Conservation (phyloP, 768 basidiomycete genomes). For the Tephrocybe sp. region DNA sequence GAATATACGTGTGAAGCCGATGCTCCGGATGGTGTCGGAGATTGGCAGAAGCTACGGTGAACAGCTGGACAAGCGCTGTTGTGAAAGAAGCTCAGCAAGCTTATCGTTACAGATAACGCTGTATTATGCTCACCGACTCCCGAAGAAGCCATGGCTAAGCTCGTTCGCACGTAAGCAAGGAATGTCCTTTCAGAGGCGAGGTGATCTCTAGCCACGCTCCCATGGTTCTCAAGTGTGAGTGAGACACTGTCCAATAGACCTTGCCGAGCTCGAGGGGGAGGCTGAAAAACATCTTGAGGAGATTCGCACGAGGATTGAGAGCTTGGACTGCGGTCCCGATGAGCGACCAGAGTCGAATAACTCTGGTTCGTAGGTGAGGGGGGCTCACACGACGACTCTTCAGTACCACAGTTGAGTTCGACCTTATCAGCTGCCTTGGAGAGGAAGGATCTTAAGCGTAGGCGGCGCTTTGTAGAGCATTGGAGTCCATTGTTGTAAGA, state of each 20-base stretch:
- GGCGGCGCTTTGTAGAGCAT: conserved; percentile 12
- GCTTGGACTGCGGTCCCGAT: not conserved
- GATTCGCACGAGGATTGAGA: conserved; percentile 3
- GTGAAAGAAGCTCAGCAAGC: not conserved
- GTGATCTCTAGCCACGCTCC: conserved; percentile 55
- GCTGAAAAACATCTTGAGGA: not conserved
- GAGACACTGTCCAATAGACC: conserved; percentile 10
- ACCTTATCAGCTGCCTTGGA: conserved; percentile 2
- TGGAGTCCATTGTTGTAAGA: conserved; percentile 7
- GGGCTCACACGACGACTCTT: not conserved
- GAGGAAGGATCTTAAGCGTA: not conserved
- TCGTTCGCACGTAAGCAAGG: conserved; percentile 54
- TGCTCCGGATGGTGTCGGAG: conserved; percentile 10
- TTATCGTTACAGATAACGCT: not conserved
- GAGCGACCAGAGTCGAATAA: conserved; percentile 1
- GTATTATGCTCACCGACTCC: conserved; percentile 36
- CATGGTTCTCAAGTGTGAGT: conserved; percentile 42
- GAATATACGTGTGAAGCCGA: conserved; percentile 22
- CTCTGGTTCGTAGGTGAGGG: not conserved
- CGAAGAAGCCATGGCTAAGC: conserved; percentile 48
- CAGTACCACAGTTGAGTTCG: not conserved
- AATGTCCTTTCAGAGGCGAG: conserved; percentile 54
- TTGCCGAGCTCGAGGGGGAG: not conserved
- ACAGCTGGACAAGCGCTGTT: conserved; percentile 23
- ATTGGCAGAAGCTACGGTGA: conserved; percentile 19